Evolutionary conservation across 2,329 filamentous ascomycete genomes (phyloP), one percentile per base, ranked within the genome.

Genomic region (Aspergillus uvarum): DNA sequence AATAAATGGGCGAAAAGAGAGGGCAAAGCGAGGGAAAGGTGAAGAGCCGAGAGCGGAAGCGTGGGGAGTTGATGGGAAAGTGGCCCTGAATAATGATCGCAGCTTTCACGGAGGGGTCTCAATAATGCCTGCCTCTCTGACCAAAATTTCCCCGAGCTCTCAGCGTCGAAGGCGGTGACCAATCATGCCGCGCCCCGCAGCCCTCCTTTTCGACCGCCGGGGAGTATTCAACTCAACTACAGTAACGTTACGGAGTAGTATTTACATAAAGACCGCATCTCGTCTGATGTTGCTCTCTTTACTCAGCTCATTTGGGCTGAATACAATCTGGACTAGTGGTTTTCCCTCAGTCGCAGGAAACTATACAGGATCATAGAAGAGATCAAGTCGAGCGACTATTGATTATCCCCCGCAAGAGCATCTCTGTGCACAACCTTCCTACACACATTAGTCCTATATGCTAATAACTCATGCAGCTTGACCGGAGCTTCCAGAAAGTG

Each of bases 71-170:
- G 65, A 69, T 61, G 66, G 55, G 49, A 63, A 60, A 65, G 67
- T 70, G 67, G 62, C 64, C 67, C 65, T 61, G 66, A 65, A 61
- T 66, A 64, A 44, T 29, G 26, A 29, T 60, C 58, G 59, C 63
- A 66, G 66, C 67, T 72, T 44, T 44, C 38, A 7, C 16, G 70
- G 66, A 67, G 70, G 64, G 71, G 65, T 66, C 68, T 71, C 66
- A 68, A 65, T 59, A 65, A 59, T 72, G 71, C 38, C 68, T 71
- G 11, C 14, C 32, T 35, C 11, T 68, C 72, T 62, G 66, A 70
- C 73, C 75, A 77, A 77, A 77, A 77, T 76, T 77, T 76, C 74
- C 70, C 70, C 70, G 67, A 74, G 73, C 73, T 65, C 69, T 65
- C 69, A 67, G 68, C 70, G 61, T 65, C 67, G 67, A 44, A 71